A percentile compares a stretch with the other conserved stretches of the same genome.
phyloP scores from a whole-genome alignment of 306 rosid genomes.

The Casuarina equisetifolia region DNA sequence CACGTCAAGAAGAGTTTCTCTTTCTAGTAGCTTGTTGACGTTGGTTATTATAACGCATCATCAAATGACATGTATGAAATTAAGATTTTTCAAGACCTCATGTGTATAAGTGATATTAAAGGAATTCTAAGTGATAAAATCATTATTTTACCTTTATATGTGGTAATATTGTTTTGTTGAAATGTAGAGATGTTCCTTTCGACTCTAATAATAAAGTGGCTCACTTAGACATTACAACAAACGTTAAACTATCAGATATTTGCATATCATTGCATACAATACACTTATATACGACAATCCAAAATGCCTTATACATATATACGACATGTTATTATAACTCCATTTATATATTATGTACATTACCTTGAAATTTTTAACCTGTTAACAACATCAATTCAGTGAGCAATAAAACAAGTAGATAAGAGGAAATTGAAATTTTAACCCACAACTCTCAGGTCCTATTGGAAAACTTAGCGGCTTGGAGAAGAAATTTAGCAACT shows the following conservation, averaged over 20 bases:
- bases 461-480: not conserved
- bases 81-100: too few species aligned
- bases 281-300: not conserved
- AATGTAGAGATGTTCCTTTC: not conserved
- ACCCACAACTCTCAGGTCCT: not conserved
- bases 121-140: too few species aligned
- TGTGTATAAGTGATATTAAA: too few species aligned
- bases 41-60: too few species aligned
- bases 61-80: too few species aligned
- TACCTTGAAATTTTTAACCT: not conserved
- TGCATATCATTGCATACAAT: not conserved
- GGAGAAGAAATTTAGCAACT: slow-evolving; percentile 29
- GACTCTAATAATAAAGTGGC: not conserved
- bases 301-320: not conserved
- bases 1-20: too few species aligned
- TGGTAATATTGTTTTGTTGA: not conserved
- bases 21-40: too few species aligned
- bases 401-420: not conserved
- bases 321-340: not conserved
- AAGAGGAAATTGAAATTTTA: not conserved
- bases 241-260: not conserved
- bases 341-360: not conserved
- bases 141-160: too few species aligned
- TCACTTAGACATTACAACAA: not conserved
- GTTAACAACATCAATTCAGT: not conserved